A percentile compares a stretch with the other conserved stretches of the same genome.
Evolutionary conservation across 768 basidiomycete species (phyloP).

Genomic region (Tricholomella constricta): DNA sequence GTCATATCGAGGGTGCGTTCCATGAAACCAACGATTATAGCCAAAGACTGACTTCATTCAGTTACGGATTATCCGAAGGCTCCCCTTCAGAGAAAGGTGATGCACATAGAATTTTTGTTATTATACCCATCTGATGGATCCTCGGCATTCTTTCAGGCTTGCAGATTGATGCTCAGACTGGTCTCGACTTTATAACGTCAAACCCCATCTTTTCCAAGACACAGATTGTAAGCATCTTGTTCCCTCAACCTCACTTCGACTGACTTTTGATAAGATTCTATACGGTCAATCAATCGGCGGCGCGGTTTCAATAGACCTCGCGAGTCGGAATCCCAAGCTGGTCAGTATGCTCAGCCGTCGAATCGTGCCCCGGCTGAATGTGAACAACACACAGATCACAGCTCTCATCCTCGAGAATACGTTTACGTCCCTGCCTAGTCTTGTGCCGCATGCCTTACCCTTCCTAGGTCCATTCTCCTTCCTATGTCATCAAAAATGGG

Average conservation of each 20-base stretch:
- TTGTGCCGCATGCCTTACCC: constrained; percentile 83
- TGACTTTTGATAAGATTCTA: constrained; percentile 49
- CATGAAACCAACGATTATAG: background rate
- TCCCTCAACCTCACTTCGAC: background rate
- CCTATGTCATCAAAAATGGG: constrained; percentile 18
- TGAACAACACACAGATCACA: constrained; percentile 48
- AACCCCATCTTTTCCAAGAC: constrained; percentile 67
- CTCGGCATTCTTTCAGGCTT: constrained; percentile 50
- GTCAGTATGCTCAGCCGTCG: constrained; percentile 33
- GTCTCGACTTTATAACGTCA: constrained; percentile 69
- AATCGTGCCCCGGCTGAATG: background rate
- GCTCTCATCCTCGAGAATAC: constrained; percentile 93
- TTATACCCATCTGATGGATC: background rate
- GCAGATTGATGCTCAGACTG: constrained; percentile 82
- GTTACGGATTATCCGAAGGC: constrained; percentile 90
- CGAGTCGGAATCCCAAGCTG: constrained; percentile 71
- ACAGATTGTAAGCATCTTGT: constrained; percentile 50
- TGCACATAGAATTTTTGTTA: constrained; percentile 6
- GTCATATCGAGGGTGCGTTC: constrained; percentile 83
- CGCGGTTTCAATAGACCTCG: constrained; percentile 88
- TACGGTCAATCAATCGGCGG: constrained; percentile 92
- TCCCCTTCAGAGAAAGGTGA: constrained; percentile 81
- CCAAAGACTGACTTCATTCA: constrained; percentile 26
- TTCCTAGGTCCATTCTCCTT: constrained; percentile 11
- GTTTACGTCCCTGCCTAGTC: constrained; percentile 79